Conservation (phyloP, 2,329 filamentous ascomycete genomes). For the Aspergillus cejpii region DNA sequence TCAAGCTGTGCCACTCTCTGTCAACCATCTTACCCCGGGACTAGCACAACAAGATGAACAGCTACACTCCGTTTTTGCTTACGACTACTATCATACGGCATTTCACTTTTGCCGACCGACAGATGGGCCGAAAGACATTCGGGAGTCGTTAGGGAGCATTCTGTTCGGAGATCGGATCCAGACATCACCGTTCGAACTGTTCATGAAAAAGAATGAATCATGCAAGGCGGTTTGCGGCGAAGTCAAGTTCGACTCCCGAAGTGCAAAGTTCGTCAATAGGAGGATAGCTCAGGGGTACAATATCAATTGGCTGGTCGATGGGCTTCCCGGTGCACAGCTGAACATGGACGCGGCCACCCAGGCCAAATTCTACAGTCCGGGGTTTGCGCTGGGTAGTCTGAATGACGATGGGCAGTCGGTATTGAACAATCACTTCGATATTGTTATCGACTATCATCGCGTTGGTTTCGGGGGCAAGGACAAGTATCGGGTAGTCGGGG, state of each 20-base stretch:
- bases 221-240: conserved; percentile 74
- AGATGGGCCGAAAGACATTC: conserved; percentile 67
- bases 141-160: conserved; percentile 90
- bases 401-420: conserved; percentile 51
- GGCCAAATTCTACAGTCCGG: conserved; percentile 80
- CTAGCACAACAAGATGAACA: conserved; percentile 69
- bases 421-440: conserved; percentile 94
- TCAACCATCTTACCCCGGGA: conserved; percentile 87
- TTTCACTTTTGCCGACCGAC: conserved; percentile 85
- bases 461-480: conserved; percentile 51
- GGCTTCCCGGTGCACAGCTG: conserved; percentile 80
- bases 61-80: conserved; percentile 86
- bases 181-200: conserved; percentile 86
- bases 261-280: conserved; percentile 72
- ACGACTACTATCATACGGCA: conserved; percentile 85
- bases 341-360: conserved; percentile 69
- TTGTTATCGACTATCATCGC: conserved; percentile 84
- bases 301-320: conserved; percentile 92
- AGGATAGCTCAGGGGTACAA: conserved; percentile 82
- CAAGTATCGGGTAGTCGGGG: conserved; percentile 82
- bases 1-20: conserved; percentile 76
- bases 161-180: conserved; percentile 95
- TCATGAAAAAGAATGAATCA: conserved; percentile 78
- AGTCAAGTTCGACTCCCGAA: conserved; percentile 57
- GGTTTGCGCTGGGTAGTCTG: conserved; percentile 68